A percentile compares a stretch with the other conserved stretches of the same genome.
Conservation (phyloP, 176 grass and related monocot species). For the Phoenix dactylifera region DNA sequence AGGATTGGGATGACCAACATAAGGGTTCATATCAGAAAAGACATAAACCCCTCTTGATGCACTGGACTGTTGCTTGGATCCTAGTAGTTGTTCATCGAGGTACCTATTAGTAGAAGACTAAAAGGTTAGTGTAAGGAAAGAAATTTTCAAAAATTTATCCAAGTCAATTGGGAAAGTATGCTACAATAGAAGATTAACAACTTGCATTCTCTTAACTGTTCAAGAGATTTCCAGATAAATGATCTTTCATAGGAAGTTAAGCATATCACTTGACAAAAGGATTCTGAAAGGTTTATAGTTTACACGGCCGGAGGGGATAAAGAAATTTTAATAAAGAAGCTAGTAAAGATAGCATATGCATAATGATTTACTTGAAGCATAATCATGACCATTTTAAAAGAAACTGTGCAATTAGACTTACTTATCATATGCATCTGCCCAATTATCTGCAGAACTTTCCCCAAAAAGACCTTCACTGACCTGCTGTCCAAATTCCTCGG, state of each 20-base stretch:
- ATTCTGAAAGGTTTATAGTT: too few species aligned
- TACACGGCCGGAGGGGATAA: too few species aligned
- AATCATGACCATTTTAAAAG: background rate
- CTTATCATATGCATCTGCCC: constrained; percentile 50
- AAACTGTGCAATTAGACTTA: constrained; percentile 23
- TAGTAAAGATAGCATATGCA: too few species aligned
- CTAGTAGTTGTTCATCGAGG: constrained; percentile 37
- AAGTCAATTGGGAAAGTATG: too few species aligned
- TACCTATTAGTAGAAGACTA: constrained; percentile 35
- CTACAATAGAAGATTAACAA: too few species aligned
- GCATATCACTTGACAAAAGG: too few species aligned
- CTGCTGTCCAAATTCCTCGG: constrained; percentile 60
- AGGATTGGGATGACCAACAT: constrained; percentile 97
- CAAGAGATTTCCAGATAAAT: too few species aligned
- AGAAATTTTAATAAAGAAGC: too few species aligned
- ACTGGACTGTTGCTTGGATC: constrained; percentile 47
- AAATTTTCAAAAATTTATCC: background rate
- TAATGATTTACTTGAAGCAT: too few species aligned
- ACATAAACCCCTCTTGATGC: constrained; percentile 81
- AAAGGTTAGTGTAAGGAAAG: constrained; percentile 9
- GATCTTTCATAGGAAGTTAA: too few species aligned
- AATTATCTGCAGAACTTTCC: constrained; percentile 57
- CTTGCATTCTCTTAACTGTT: too few species aligned
- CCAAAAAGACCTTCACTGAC: constrained; percentile 51
- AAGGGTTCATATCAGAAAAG: constrained; percentile 87